Conservation (phyloP, 108 stramenopile genomes). For the Nitzschia sp. region DNA sequence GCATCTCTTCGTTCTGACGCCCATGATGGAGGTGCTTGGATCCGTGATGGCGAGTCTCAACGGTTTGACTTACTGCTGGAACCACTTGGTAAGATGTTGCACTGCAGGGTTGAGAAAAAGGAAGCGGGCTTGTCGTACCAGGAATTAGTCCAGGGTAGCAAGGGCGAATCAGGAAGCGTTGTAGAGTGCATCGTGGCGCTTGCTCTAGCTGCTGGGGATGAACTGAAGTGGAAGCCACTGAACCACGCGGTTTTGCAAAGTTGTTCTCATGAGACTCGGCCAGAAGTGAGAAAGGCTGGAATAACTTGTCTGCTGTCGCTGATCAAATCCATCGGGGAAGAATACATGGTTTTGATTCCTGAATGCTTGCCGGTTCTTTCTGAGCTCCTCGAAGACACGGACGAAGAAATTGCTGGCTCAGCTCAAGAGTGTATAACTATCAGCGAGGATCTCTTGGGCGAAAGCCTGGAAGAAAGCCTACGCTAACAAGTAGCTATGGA, state of each 20-base stretch:
- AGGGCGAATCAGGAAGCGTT: slow-evolving; percentile 57
- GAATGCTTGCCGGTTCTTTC: slow-evolving; percentile 89
- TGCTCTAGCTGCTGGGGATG: slow-evolving; percentile 85
- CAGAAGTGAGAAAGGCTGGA: slow-evolving; percentile 84
- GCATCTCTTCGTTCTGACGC: slow-evolving; percentile 80
- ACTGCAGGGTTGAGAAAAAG: slow-evolving; percentile 55
- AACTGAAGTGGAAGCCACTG: slow-evolving; percentile 90
- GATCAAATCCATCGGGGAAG: slow-evolving; percentile 85
- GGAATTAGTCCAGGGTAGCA: slow-evolving; percentile 56
- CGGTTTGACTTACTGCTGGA: slow-evolving; percentile 63
- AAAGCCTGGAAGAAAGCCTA: slow-evolving; percentile 80
- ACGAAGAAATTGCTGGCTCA: slow-evolving; percentile 79
- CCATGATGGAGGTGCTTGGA: slow-evolving; percentile 85
- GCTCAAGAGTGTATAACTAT: slow-evolving; percentile 79
- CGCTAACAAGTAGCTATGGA: too few relatives aligned
- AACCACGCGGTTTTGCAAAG: slow-evolving; percentile 85
- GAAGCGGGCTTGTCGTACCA: slow-evolving; percentile 40
- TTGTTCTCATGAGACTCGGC: slow-evolving; percentile 56
- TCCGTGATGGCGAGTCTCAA: slow-evolving; percentile 74
- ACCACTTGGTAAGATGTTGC: slow-evolving; percentile 73
- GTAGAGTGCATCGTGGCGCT: slow-evolving; percentile 73
- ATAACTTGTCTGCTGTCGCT: slow-evolving; percentile 70
- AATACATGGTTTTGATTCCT: slow-evolving; percentile 90
- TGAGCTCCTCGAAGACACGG: slow-evolving; percentile 82
- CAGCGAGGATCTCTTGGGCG: slow-evolving; percentile 86